Evolutionary conservation across 75 land plant species (phyloP).

Genomic region (Azolla pinnata): DNA sequence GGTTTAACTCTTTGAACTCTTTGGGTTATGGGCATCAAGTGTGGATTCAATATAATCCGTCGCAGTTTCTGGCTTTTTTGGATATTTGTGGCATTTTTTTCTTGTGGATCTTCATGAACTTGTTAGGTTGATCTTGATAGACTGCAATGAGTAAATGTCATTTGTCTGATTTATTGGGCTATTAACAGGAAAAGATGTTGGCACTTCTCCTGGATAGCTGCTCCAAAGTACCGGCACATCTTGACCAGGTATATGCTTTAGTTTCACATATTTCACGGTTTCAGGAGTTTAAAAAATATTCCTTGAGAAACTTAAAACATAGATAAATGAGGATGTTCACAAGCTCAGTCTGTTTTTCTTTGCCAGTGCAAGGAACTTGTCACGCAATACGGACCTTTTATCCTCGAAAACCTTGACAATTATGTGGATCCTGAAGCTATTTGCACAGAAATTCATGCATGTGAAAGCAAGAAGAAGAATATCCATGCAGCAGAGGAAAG

Average conservation of each 20-base stretch:
- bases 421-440: constrained; percentile 13
- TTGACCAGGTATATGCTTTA: constrained; percentile 16
- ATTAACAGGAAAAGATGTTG: constrained; percentile 20
- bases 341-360: no score
- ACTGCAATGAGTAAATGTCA: no score
- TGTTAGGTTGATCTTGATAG: no score
- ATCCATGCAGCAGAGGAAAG: no score
- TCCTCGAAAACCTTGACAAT: constrained; percentile 17
- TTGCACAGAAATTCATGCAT: constrained; percentile 18
- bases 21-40: no score
- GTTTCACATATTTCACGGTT: background rate
- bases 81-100: no score
- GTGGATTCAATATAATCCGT: no score
- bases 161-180: background rate
- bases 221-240: constrained; percentile 14
- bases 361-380: constrained; percentile 27
- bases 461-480: constrained; percentile 2
- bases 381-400: constrained; percentile 17
- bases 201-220: constrained; percentile 14
- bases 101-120: no score
- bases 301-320: no score
- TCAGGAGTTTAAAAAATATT: background rate
- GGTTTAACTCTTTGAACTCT: constrained; percentile 14
- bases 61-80: no score
- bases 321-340: no score